Evolutionary conservation across 2,329 filamentous ascomycete genomes (phyloP), one percentile per base, ranked within the genome.

Genomic region (Periconia macrospinosa): DNA sequence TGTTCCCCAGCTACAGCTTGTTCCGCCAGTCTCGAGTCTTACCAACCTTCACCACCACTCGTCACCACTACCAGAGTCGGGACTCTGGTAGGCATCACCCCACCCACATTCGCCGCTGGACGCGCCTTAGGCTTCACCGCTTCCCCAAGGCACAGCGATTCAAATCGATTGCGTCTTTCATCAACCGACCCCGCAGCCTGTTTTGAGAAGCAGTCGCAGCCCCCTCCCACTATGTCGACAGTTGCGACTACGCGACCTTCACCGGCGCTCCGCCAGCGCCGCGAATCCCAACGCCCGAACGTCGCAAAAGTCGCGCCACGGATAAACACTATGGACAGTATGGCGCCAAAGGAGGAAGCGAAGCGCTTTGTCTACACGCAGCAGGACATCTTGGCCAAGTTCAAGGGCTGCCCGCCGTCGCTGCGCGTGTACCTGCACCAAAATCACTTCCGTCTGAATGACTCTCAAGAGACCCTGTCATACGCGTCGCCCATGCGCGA

Each of bases 401-500:
- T 88, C 74, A 81, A 79, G 41, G 85, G 83, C 66, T 81, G 81
- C 47, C 85, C 87, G 9, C 92, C 94, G 0, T 97, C 93, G 3
- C 79, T 99, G 20, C 86, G 93, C 47, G 80, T 99, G 20, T 92
- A 97, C 71, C 79, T 99, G 30, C 87, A 97, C 69, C 82, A 86
- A 10, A 91, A 84, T 5, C 88, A 96, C 75, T 97, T 96, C 70
- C 68, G 71, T 54, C 57, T 99, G 76, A 93, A 97, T 63, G 86
- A 92, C 65, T 93, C 97, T 74, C 92, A 96, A 73, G 90, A 92
- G 67, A 93, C 90, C 69, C 97, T 96, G 65, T 83, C 85, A 6
- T 97, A 97, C 75, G 90, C 91, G 66, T 96, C 92, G 18, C 92
- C 94, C 20, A 97, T 97, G 92, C 86, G 83, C 63, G 76, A 90